Evolutionary conservation across 2,329 filamentous ascomycete genomes (phyloP), one percentile per base, ranked within the genome.

Genomic region (Parastagonospora nodorum): DNA sequence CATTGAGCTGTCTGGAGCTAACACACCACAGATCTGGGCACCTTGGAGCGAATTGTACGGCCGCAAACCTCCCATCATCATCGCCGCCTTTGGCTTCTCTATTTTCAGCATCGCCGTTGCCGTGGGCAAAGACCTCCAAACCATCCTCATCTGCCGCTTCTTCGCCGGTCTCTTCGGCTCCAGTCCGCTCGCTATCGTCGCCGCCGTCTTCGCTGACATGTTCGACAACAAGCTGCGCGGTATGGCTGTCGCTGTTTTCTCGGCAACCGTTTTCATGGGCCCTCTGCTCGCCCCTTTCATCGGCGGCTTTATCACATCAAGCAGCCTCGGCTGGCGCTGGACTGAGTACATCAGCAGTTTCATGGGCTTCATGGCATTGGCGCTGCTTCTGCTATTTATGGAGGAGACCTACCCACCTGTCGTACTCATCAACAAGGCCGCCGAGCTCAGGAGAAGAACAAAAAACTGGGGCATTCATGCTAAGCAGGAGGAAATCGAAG

Each of bases 401-500:
- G 69, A 81, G 43, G 83, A 86, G 62, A 82, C 81, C 0, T 86
- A 85, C 54, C 79, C 82, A 1, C 83, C 83, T 0, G 75, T 84
- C 0, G 80, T 86, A 11, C 74, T 86, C 2, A 78, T 85, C 32
- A 68, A 74, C 12, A 86, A 86, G 61, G 82, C 82, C 3, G 68
- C 76, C 3, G 80, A 84, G 52, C 66, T 85, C 2, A 74, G 82
- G 29, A 75, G 82, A 30, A 68, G 80, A 24, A 85, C 82, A 1
- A 78, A 78, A 64, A 85, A 85, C 54, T 85, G 82, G 82, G 82
- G 82, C 9, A 84, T 85, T 43, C 83, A 85, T 60, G 83, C 83
- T n/a, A 82, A 82, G 60, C 74, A 74, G 44, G 80, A 82, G 55
- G 79, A 81, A 68, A 78, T 82, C 42, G 79, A 82, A 60, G 74